Base-by-base conservation (phyloP, 2,329 filamentous ascomycete species). In the Ceratocystis cubensis region DNA sequence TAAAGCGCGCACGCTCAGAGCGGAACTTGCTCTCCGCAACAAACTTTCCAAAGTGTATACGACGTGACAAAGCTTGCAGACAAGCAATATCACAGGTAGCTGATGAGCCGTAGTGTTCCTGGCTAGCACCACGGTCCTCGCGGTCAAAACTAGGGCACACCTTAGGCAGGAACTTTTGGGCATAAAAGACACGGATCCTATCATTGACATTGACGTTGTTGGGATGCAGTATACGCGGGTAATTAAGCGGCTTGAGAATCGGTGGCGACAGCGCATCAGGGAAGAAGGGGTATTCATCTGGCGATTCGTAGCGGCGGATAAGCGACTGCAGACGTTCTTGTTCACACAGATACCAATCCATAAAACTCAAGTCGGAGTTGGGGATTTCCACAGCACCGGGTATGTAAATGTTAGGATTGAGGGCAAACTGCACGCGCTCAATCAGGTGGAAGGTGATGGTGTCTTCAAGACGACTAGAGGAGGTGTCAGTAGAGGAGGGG, bases 201-300 rank as follows among this genome's bases (percentile, higher is more conserved):
- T 83, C 79, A 78, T 97, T 99, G 73, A 96, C 87, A 74, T 93
- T 94, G 74, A 99, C 91, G 72, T 88, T 76, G 80, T 99, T 97
- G 59, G 83, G 79, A 76, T 96, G 88, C 64, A 99, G 82, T 73
- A 99, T 91, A 73, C 82, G 81, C 13, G 94, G 94, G 78, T 99
- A 99, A 74, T 89, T 76, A 71, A 99, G 82, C 7, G 91, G 88
- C 71, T 88, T 86, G n/a, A 99, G 84, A 69, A 99, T 89, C 30
- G 93, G 89, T 66, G 82, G 80, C 72, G 90, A 84, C 50, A 96
- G 80, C 8, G 84, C 87, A 37, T 88, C 82, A 1, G 91, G 90
- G 79, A 96, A 99, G 84, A 97, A 99, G 25, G 94, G 90, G 76
- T 96, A 93, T 78, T 99, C 94, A 80, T 99, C 94, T 48, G 94